These are phyloP conservation scores for Alternaria incomplexa DNA, from an alignment of 2,329 filamentous ascomycete genomes.

Conservation along the genomic window DNA sequence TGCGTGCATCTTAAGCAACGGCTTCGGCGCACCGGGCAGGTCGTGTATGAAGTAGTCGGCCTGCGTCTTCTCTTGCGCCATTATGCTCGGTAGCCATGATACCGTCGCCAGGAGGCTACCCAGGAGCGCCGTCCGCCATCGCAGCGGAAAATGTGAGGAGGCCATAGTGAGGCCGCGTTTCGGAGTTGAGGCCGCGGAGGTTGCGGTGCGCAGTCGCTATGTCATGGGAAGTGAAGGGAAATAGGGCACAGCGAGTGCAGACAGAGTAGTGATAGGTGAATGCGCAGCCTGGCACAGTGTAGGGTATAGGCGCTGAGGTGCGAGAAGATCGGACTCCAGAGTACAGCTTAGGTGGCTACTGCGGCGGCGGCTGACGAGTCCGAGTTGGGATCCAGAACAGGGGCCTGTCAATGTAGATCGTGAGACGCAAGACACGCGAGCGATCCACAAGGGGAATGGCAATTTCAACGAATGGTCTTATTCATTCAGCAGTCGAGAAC, in stretches of 20 bases:
- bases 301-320: conserved; percentile 10
- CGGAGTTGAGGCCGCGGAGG: conserved; percentile 22
- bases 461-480: neutral
- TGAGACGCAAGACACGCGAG: conserved; percentile 5
- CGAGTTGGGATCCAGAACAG: conserved; percentile 18
- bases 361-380: conserved; percentile 38
- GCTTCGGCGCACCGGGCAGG: conserved; percentile 82
- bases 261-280: neutral
- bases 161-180: conserved; percentile 28
- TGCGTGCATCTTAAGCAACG: conserved; percentile 95
- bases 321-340: conserved; percentile 18
- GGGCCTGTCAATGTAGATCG: neutral
- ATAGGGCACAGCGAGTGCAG: neutral
- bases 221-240: conserved; percentile 33
- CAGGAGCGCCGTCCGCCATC: conserved; percentile 43
- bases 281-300: neutral
- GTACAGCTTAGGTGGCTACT: conserved; percentile 32
- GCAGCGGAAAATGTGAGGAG: conserved; percentile 32
- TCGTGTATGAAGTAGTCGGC: conserved; percentile 90
- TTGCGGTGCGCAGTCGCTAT: conserved; percentile 40
- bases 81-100: conserved; percentile 39
- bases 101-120: conserved; percentile 39
- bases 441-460: conserved; percentile 6
- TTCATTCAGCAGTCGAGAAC: neutral
- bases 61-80: conserved; percentile 61